Evolutionary conservation across 495 filamentous ascomycete species (phyloP), one percentile per base, ranked within the genome.

Genomic region (Alectoria sarmentosa): DNA sequence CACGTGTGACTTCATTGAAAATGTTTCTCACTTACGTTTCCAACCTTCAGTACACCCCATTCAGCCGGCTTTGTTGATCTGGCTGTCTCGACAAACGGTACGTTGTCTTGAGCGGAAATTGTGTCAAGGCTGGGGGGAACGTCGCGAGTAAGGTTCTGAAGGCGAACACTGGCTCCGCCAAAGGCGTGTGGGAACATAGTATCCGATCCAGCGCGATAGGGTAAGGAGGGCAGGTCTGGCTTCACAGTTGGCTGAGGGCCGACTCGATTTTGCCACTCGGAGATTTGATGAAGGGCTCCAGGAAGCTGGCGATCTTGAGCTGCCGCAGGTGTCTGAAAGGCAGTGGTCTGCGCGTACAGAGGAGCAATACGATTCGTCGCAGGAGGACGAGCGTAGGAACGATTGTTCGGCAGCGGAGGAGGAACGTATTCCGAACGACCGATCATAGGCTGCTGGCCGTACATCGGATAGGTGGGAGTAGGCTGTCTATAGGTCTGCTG

Each of bases 11-110:
- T 17, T 15, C 21, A 39, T 32, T 14, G 23, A 17, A 23, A 42
- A 32, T 60, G 34, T 21, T 55, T 23, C 52, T 55, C 17, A 73
- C 78, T 77, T 68, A 80, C 79, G 60, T 82, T 82, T 21, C 76
- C 72, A 58, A 82, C 73, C 57, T 74, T 76, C 49, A 81, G 48
- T n/a, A 82, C 79, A n/a, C 79, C 79, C 66, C 72, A 74, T 30
- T 69, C 65, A 1, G 72, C 65, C 10, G 68, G 66, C 61, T 70
- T 65, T 14, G 58, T 55, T 42, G 57, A 41, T 36, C 59, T 65
- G 23, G 70, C 63, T 5, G 42, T 70, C 59, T 66, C 67, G 30
- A 11, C 54, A 60, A 72, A 72, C 7, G 70, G 70, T 10, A 64
- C 19, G 17, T 67, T 69, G 9, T 54, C 64, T 21, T 64, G 39